Percentiles rank a stretch among this genome's conserved stretches.
Evolutionary conservation across 2,329 filamentous ascomycete genomes (phyloP).

Genomic region (Madurella mycetomatis): DNA sequence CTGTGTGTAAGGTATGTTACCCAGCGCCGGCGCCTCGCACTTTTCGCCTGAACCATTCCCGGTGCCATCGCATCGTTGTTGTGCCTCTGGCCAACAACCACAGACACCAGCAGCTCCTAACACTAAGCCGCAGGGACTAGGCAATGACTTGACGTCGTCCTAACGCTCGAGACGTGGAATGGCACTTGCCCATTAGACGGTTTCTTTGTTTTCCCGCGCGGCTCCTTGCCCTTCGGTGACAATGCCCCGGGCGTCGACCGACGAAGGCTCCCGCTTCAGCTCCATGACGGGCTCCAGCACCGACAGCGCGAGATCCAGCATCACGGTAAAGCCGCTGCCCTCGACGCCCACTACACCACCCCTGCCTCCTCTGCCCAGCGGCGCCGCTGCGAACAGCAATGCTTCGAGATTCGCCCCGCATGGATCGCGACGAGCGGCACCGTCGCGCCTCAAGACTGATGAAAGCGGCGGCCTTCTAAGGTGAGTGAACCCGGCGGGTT

Average conservation of each 20-base stretch:
- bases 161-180: slow-evolving; percentile 19
- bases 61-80: slow-evolving; percentile 9
- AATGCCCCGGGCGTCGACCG: slow-evolving; percentile 60
- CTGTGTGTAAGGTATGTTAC: too few relatives aligned
- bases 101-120: not conserved
- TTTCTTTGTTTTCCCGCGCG: slow-evolving; percentile 18
- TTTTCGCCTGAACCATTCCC: slow-evolving; percentile 12
- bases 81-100: not conserved
- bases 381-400: slow-evolving; percentile 25
- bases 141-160: slow-evolving; percentile 22
- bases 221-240: slow-evolving; percentile 35
- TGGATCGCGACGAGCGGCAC: slow-evolving; percentile 35
- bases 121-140: not conserved
- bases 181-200: slow-evolving; percentile 14
- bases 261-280: slow-evolving; percentile 60
- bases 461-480: slow-evolving; percentile 42
- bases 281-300: slow-evolving; percentile 62
- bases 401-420: slow-evolving; percentile 18
- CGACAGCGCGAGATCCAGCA: slow-evolving; percentile 62
- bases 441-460: slow-evolving; percentile 53
- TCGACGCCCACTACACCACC: slow-evolving; percentile 22
- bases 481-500: slow-evolving; percentile 31
- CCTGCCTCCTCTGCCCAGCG: slow-evolving; percentile 19
- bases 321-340: slow-evolving; percentile 54
- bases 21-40: slow-evolving; percentile 2